A percentile compares a stretch with the other conserved stretches of the same genome.
Conservation (phyloP, 2,329 filamentous ascomycete genomes). For the Aspergillus brasiliensis region DNA sequence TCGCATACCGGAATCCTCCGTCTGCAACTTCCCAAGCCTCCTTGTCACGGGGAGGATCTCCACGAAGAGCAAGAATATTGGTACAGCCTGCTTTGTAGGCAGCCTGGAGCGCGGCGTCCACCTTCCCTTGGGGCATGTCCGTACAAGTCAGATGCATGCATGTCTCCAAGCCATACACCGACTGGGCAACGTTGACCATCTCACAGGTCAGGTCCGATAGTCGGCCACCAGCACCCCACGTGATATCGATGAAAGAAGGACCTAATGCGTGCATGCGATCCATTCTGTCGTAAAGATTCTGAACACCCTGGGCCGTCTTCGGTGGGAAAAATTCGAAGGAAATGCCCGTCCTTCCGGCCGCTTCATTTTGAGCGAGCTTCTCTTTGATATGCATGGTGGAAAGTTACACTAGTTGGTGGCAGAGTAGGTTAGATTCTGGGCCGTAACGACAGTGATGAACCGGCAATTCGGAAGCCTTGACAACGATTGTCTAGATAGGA, state of each 20-base stretch:
- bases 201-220: constrained; percentile 92
- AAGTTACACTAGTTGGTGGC: constrained; percentile 16
- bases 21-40: constrained; percentile 91
- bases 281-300: constrained; percentile 99
- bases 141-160: constrained; percentile 99
- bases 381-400: constrained; percentile 89
- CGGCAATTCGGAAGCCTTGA: background rate
- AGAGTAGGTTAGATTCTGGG: constrained; percentile 5
- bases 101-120: constrained; percentile 82
- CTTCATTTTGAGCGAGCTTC: constrained; percentile 81
- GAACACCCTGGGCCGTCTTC: constrained; percentile 85
- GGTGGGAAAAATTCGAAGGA: constrained; percentile 99
- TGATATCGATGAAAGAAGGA: constrained; percentile 96
- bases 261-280: constrained; percentile 96
- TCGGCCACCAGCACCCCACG: constrained; percentile 93
- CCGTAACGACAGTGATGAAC: background rate
- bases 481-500: background rate
- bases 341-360: constrained; percentile 80
- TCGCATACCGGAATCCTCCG: constrained; percentile 86
- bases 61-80: constrained; percentile 91
- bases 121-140: constrained; percentile 91
- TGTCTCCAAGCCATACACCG: constrained; percentile 92
- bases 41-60: constrained; percentile 89
- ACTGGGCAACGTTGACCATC: constrained; percentile 95
- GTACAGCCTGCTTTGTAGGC: constrained; percentile 96